phyloP scores from a whole-genome alignment of 2,329 filamentous ascomycete genomes.

The Scopulariopsis brevicaulis region DNA sequence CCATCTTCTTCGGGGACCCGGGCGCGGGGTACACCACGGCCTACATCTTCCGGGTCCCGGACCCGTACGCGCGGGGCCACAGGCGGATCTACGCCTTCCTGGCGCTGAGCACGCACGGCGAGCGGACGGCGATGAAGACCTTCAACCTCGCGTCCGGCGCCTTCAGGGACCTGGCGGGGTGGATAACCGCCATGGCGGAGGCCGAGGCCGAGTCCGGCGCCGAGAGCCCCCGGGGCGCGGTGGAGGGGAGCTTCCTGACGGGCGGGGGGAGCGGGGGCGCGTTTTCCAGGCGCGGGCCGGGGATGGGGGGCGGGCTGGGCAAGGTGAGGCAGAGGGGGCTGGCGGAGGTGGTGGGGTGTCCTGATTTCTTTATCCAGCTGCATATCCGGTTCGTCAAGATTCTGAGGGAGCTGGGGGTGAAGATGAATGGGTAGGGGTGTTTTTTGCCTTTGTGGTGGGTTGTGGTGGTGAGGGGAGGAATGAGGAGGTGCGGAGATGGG shows the following conservation, averaged over 20 bases:
- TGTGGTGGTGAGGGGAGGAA: neutral
- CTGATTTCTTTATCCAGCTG: constrained; percentile 58
- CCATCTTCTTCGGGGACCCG: constrained; percentile 58
- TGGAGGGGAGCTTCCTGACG: constrained; percentile 17
- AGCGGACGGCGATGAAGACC: constrained; percentile 53
- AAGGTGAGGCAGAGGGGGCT: constrained; percentile 47
- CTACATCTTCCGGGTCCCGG: constrained; percentile 59
- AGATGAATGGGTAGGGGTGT: constrained; percentile 30
- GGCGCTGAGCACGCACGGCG: constrained; percentile 53
- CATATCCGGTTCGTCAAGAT: constrained; percentile 53
- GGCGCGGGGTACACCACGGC: constrained; percentile 56
- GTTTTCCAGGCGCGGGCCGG: constrained; percentile 31
- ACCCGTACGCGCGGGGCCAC: constrained; percentile 55
- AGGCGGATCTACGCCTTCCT: constrained; percentile 60
- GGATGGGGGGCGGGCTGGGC: constrained; percentile 41
- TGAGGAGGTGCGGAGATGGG: no score
- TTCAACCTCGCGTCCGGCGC: constrained; percentile 51
- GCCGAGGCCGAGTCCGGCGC: constrained; percentile 40
- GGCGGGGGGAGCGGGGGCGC: constrained; percentile 20
- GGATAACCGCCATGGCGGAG: constrained; percentile 56
- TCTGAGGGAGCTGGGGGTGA: constrained; percentile 45
- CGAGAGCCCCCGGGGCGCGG: constrained; percentile 11
- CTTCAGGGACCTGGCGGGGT: constrained; percentile 52
- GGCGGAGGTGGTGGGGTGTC: constrained; percentile 53
- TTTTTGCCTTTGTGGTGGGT: neutral